phyloP scores from a whole-genome alignment of 768 basidiomycete genomes.

The Kwoniella dejecticola region DNA sequence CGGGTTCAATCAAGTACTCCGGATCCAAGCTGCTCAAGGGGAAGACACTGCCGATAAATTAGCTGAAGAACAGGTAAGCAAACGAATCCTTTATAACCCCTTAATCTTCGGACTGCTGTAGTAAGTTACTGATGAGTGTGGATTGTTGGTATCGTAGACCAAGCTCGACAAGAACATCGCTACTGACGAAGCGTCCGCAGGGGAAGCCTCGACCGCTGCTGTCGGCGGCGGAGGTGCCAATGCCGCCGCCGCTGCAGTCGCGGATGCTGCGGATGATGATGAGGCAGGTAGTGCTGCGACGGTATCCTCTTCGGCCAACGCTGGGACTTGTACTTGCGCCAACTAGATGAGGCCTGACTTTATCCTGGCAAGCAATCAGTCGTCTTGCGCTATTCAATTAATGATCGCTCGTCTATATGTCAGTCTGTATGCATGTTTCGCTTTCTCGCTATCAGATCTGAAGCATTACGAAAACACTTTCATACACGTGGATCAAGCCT shows the following conservation, averaged over 20 bases:
- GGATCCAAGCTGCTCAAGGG: constrained; percentile 24
- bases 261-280: too few species aligned
- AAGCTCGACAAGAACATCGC: constrained; percentile 23
- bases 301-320: too few species aligned
- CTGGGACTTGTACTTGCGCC: too few species aligned
- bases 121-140: too few species aligned
- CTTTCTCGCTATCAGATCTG: too few species aligned
- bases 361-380: too few species aligned
- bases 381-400: too few species aligned
- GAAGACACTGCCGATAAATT: constrained; percentile 11
- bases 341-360: too few species aligned
- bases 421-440: too few species aligned
- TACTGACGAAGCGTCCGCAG: constrained; percentile 12
- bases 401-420: too few species aligned
- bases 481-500: neutral
- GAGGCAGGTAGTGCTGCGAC: too few species aligned
- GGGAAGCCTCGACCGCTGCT: constrained; percentile 6
- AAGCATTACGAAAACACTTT: too few species aligned
- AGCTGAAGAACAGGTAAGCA: constrained; percentile 15
- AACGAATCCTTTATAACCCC: neutral
- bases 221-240: neutral
- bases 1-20: constrained; percentile 14
- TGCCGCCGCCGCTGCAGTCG: neutral
- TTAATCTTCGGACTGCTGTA: neutral
- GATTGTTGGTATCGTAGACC: neutral